Conservation (phyloP, 441 rosid genomes). For the Adansonia madagascariensis region DNA sequence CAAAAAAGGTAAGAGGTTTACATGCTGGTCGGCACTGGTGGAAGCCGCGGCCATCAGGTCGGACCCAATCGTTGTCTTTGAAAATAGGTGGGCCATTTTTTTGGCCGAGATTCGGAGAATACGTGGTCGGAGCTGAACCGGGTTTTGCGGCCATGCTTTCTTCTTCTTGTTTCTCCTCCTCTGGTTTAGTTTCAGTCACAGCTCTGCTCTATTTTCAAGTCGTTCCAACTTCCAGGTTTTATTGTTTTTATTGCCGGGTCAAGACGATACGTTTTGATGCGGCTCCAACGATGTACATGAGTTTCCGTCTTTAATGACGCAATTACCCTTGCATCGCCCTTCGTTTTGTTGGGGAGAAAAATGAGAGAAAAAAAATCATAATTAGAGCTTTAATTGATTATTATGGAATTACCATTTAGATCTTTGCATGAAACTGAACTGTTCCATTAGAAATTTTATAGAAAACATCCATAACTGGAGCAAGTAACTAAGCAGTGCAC, state of each 20-base stretch:
- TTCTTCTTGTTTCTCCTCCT: neutral
- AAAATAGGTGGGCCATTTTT: slow-evolving; percentile 49
- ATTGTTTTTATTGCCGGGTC: neutral
- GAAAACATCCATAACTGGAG: no score
- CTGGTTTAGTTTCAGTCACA: neutral
- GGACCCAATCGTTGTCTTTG: slow-evolving; percentile 68
- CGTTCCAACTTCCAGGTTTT: slow-evolving; percentile 7
- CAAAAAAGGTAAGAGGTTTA: slow-evolving; percentile 28
- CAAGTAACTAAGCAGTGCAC: no score
- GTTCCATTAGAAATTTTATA: no score
- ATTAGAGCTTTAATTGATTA: no score
- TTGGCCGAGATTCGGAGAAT: slow-evolving; percentile 54
- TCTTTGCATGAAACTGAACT: neutral
- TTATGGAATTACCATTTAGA: neutral
- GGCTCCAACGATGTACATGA: no score
- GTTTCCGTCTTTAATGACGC: neutral
- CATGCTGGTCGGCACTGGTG: slow-evolving; percentile 96
- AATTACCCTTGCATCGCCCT: neutral
- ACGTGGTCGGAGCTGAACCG: slow-evolving; percentile 56
- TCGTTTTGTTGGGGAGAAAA: no score
- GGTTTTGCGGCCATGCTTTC: slow-evolving; percentile 23
- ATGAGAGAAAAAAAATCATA: no score
- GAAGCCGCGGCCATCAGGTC: slow-evolving; percentile 90
- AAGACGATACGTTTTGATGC: neutral
- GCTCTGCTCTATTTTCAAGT: neutral